Evolutionary conservation across 495 filamentous ascomycete genomes (phyloP), one percentile per base, ranked within the genome.

Genomic region (Articulospora tetracladia): DNA sequence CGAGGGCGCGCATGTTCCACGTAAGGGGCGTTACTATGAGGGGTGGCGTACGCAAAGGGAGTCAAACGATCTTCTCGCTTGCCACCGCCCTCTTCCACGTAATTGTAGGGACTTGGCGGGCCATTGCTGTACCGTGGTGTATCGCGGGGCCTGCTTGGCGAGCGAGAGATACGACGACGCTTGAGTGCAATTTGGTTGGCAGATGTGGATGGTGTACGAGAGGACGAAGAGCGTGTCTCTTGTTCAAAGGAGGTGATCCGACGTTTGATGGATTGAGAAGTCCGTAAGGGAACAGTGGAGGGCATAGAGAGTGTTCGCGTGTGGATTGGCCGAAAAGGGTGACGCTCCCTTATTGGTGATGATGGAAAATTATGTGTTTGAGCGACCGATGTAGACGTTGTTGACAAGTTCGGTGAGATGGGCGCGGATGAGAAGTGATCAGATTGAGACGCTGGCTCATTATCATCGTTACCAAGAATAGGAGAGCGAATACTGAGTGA

Each of bases 31-130:
- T 79, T 80, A 63, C 80, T 84, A 58, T 79, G 68, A 8, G 83
- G 83, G 7, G 83, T 86, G 1, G 78, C 79, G 48, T 73, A 81
- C 49, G 74, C 77, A 53, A 72, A 72, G 1, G 78, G 80, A 0
- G 81, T 83, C 2, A 71, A 74, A 4, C 70, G 69, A 25, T 78
- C 69, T 41, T 67, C 66, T 22, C 28, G 50, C 24, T 63, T 64
- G 3, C 69, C 66, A 1, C 52, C 57, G 2, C 62, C 61, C 15
- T 71, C 68, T 8, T 68, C 50, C 0, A 47, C 27, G 47, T 69
- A 66, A 3, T 70, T 67, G 61, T 71, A 68, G 25, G 72, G 74
- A 54, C 69, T 73, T 0, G 70, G 70, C 20, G 74, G 72, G 6
- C 65, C 57, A 15, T 70, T 68, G 62, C 72, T 79, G 69, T 69